A percentile compares a stretch with the other conserved stretches of the same genome.
Evolutionary conservation across 495 filamentous ascomycete genomes (phyloP).

Genomic region (Daldinia caldariorum): DNA sequence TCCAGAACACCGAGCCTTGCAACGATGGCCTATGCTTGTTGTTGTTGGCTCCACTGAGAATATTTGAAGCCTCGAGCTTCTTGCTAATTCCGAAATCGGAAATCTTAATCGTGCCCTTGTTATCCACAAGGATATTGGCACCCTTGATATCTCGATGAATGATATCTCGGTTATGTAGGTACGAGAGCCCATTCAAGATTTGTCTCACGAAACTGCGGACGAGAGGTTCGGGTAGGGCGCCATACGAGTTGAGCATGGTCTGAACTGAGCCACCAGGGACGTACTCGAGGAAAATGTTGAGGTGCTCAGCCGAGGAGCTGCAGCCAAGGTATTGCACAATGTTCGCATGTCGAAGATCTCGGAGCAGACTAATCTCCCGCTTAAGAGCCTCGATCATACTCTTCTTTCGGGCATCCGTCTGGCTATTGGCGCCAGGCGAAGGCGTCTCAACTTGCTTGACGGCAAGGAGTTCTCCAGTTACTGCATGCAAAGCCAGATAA

Average conservation of each 20-base stretch:
- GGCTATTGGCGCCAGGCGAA: conserved; percentile 76
- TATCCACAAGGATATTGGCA: conserved; percentile 98
- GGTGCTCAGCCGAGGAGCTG: conserved; percentile 85
- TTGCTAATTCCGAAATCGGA: conserved; percentile 99
- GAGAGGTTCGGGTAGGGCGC: conserved; percentile 89
- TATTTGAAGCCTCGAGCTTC: conserved; percentile 83
- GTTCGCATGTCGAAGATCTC: conserved; percentile 94
- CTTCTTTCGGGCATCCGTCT: conserved; percentile 89
- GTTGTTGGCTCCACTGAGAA: conserved; percentile 61
- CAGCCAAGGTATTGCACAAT: conserved; percentile 98
- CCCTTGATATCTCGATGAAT: conserved; percentile 99
- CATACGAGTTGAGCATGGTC: conserved; percentile 97
- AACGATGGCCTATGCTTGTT: conserved; percentile 89
- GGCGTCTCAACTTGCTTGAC: conserved; percentile 99
- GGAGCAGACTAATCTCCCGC: conserved; percentile 92
- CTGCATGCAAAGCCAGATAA: conserved; percentile 93
- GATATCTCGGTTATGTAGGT: conserved; percentile 93
- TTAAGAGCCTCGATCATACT: conserved; percentile 97
- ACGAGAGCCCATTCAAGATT: conserved; percentile 93
- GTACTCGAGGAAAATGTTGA: conserved; percentile 99
- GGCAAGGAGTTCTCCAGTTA: conserved; percentile 97
- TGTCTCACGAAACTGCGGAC: conserved; percentile 97
- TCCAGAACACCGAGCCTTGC: conserved; percentile 99
- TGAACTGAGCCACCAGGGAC: conserved; percentile 97
- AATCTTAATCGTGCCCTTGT: conserved; percentile 99